These are phyloP conservation scores for Blastobotrys petasosporus DNA, from an alignment of 1,139 yeast genomes.

Conservation along the genomic window DNA sequence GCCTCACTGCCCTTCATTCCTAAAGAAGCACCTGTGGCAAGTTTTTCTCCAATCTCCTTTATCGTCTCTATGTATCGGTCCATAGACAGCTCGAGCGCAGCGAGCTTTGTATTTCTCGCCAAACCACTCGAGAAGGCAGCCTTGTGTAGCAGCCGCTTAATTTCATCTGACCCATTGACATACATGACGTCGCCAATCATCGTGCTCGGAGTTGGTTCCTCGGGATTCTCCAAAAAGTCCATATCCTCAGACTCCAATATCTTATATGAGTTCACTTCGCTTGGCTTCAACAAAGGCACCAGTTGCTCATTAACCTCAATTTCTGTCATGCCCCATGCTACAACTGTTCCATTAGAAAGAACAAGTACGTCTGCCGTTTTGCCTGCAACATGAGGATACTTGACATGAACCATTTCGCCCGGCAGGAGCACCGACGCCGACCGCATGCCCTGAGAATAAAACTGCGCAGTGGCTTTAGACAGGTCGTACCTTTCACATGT, in stretches of 20 bases:
- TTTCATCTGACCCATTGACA: conserved; percentile 45
- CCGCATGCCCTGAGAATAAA: conserved; percentile 37
- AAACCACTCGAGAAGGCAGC: conserved; percentile 87
- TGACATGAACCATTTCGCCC: conserved; percentile 56
- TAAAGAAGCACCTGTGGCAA: conserved; percentile 56
- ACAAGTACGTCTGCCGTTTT: conserved; percentile 49
- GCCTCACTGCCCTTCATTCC: conserved; percentile 56
- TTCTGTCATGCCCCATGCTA: conserved; percentile 68
- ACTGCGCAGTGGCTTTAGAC: conserved; percentile 34
- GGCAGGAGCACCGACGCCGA: conserved; percentile 49
- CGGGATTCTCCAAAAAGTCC: conserved; percentile 60
- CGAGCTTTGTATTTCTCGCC: conserved; percentile 77
- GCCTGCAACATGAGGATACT: conserved; percentile 37
- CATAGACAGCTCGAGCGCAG: conserved; percentile 65
- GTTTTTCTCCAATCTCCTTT: conserved; percentile 54
- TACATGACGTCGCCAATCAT: conserved; percentile 67
- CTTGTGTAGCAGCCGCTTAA: conserved; percentile 58
- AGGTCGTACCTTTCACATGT: conserved; percentile 65
- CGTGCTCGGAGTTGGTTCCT: conserved; percentile 23
- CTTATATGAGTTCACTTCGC: conserved; percentile 48
- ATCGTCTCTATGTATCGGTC: conserved; percentile 63
- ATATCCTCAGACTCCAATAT: conserved; percentile 73
- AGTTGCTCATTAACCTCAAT: conserved; percentile 43
- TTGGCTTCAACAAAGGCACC: conserved; percentile 42
- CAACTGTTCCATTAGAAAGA: conserved; percentile 65